phyloP scores from a whole-genome alignment of 352 stramenopile species.

The Globisporangium nodosum region DNA sequence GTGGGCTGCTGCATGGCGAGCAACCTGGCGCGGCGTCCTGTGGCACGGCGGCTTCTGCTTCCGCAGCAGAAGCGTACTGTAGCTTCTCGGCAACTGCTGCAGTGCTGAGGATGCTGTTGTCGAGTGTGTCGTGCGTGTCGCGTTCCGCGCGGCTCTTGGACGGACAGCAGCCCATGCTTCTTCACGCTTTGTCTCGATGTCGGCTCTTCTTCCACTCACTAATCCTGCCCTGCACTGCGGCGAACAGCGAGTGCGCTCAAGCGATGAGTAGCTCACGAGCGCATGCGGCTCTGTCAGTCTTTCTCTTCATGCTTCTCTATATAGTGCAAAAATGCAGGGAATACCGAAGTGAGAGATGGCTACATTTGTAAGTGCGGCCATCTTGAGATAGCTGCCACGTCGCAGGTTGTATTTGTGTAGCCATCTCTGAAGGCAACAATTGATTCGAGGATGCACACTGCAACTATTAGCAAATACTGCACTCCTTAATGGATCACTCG shows the following conservation, averaged over 20 bases:
- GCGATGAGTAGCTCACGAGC: background rate
- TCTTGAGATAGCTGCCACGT: background rate
- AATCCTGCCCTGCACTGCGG: too few relatives aligned
- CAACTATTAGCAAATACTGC: too few relatives aligned
- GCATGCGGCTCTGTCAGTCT: too few relatives aligned
- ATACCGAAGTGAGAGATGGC: too few relatives aligned
- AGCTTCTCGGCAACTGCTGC: background rate
- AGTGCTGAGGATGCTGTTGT: background rate
- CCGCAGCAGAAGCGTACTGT: background rate
- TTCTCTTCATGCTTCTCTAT: too few relatives aligned
- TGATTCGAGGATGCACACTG: too few relatives aligned
- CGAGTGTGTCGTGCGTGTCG: background rate
- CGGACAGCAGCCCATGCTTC: conserved; percentile 57
- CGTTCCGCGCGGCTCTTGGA: conserved; percentile 30
- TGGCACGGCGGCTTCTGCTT: background rate
- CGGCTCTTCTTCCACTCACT: background rate
- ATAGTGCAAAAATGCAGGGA: too few relatives aligned
- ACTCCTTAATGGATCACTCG: conserved; percentile 30
- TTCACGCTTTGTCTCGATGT: background rate
- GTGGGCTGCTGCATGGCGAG: background rate
- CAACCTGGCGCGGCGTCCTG: background rate
- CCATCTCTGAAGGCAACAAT: too few relatives aligned
- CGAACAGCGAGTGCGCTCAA: background rate
- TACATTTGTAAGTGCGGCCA: background rate
- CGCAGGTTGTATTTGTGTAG: too few relatives aligned